Evolutionary conservation across 176 grass and related monocot species (phyloP).

Genomic region (Juncus effusus): DNA sequence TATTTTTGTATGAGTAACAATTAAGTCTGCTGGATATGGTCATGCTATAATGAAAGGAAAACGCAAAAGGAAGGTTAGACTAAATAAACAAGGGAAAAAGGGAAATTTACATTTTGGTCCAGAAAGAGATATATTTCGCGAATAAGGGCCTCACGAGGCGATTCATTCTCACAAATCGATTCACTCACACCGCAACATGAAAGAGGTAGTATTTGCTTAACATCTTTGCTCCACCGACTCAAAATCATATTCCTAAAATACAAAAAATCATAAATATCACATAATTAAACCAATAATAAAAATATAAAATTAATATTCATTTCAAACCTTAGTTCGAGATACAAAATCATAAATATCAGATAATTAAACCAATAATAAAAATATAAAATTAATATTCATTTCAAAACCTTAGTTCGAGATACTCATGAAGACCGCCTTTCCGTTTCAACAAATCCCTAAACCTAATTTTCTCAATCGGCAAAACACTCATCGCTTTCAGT

Average conservation of each 20-base stretch:
- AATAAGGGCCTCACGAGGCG: constrained; percentile 42
- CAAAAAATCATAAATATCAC: constrained; percentile 31
- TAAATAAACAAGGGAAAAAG: constrained; percentile 6
- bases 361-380: constrained; percentile 8
- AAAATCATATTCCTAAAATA: constrained; percentile 86
- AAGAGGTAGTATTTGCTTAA: constrained; percentile 70
- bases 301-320: constrained; percentile 6
- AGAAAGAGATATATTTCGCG: constrained; percentile 88
- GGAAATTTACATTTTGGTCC: constrained; percentile 77
- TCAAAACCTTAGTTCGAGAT: constrained; percentile 85
- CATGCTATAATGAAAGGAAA: no score
- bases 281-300: constrained; percentile 4
- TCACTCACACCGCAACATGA: constrained; percentile 64
- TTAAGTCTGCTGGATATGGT: no score
- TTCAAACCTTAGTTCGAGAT: constrained; percentile 82
- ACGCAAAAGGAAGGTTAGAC: no score
- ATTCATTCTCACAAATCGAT: constrained; percentile 52
- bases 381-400: constrained; percentile 16
- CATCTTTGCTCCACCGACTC: constrained; percentile 81
- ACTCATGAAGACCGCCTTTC: constrained; percentile 85
- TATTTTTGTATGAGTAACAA: background rate
- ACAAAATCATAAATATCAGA: constrained; percentile 34
- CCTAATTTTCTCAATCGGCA: constrained; percentile 87
- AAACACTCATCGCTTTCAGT: constrained; percentile 61
- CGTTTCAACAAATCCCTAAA: constrained; percentile 89